Percentiles rank a stretch among this genome's conserved stretches.
Conservation (phyloP, 1,284 basidiomycete species). For the Hypsizygus ulmarius region DNA sequence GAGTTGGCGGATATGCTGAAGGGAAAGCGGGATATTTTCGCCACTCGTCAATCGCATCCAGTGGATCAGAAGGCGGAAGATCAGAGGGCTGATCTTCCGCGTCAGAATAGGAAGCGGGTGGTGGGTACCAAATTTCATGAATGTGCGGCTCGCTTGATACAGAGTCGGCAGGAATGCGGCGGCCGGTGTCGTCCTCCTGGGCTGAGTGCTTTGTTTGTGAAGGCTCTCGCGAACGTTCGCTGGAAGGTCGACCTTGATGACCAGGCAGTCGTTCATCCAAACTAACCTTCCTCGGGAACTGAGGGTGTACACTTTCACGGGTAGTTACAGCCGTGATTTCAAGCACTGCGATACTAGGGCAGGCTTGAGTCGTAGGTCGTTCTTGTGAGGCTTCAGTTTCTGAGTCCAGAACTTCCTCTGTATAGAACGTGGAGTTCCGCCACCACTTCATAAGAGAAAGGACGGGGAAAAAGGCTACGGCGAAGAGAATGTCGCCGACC, state of each 20-base stretch:
- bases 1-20: slow-evolving; percentile 43
- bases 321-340: slow-evolving; percentile 3
- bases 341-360: neutral
- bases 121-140: slow-evolving; percentile 42
- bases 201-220: neutral
- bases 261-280: slow-evolving; percentile 1
- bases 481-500: slow-evolving; percentile 63
- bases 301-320: slow-evolving; percentile 1
- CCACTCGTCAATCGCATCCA: slow-evolving; percentile 40
- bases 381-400: slow-evolving; percentile 21
- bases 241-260: neutral
- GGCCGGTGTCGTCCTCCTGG: slow-evolving; percentile 10
- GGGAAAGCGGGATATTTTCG: slow-evolving; percentile 42
- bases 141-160: slow-evolving; percentile 1
- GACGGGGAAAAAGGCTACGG: slow-evolving; percentile 53
- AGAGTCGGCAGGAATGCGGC: slow-evolving; percentile 6
- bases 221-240: slow-evolving; percentile 1
- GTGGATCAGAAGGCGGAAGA: slow-evolving; percentile 1
- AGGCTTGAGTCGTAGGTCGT: neutral
- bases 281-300: slow-evolving; percentile 15
- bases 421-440: slow-evolving; percentile 20
- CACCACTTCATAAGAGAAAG: slow-evolving; percentile 45
- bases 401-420: slow-evolving; percentile 12
- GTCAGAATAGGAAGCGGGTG: slow-evolving; percentile 34
- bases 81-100: slow-evolving; percentile 21